phyloP scores from a whole-genome alignment of 345 rosid species.

The Boechera divaricarpa region DNA sequence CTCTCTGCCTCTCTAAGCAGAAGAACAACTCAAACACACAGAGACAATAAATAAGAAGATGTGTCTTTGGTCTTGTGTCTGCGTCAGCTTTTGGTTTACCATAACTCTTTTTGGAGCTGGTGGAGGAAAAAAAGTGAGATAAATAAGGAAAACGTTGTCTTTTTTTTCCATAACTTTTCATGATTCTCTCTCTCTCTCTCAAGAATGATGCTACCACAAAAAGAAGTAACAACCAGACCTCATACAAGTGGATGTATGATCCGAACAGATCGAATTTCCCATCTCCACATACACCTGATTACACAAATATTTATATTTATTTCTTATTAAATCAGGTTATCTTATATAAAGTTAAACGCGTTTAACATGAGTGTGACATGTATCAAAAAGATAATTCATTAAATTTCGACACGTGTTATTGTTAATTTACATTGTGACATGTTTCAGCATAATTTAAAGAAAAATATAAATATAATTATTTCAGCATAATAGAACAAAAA shows the following conservation, averaged over 20 bases:
- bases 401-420: no score
- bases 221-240: background rate
- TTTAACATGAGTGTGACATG: no score
- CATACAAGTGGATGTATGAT: no score
- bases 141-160: slow-evolving; percentile 22
- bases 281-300: background rate
- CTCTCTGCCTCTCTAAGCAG: slow-evolving; percentile 16
- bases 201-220: slow-evolving; percentile 34
- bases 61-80: slow-evolving; percentile 21
- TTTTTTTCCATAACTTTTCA: slow-evolving; percentile 21
- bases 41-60: background rate
- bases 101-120: slow-evolving; percentile 33
- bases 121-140: slow-evolving; percentile 1
- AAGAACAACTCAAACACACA: slow-evolving; percentile 21
- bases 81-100: slow-evolving; percentile 30
- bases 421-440: no score
- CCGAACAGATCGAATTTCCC: slow-evolving; percentile 11
- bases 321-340: no score
- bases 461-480: no score
- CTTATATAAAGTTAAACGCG: no score
- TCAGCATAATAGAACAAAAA: no score
- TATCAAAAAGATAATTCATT: no score
- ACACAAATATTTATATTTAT: background rate
- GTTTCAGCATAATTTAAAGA: no score
- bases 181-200: slow-evolving; percentile 20